Conservation (phyloP, 2,329 filamentous ascomycete genomes). For the Aureobasidium vineae region DNA sequence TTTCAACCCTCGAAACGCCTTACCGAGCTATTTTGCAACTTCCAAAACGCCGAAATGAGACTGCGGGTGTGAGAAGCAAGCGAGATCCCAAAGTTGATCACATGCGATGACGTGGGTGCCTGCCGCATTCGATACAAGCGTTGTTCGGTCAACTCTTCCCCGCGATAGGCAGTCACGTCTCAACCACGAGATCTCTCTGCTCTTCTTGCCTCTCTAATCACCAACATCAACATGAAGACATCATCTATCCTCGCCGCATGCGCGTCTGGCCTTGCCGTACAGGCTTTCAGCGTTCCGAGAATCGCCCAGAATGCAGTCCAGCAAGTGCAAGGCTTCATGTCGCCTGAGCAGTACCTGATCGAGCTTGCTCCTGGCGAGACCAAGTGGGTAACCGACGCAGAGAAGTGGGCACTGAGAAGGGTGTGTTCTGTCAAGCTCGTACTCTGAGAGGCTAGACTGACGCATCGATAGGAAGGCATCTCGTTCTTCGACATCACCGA, state of each 20-base stretch:
- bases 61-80: neutral
- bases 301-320: constrained; percentile 27
- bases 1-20: no score
- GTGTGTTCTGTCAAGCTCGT: constrained; percentile 51
- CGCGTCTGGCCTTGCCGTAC: constrained; percentile 26
- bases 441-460: neutral
- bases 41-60: neutral
- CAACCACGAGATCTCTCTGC: neutral
- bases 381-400: constrained; percentile 84
- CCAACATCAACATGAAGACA: constrained; percentile 23
- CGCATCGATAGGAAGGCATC: constrained; percentile 60
- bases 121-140: constrained; percentile 24
- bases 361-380: constrained; percentile 82
- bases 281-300: constrained; percentile 28
- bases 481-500: constrained; percentile 96
- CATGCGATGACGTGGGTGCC: constrained; percentile 22
- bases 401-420: constrained; percentile 88
- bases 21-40: no score
- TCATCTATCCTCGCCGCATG: constrained; percentile 26
- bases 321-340: constrained; percentile 32
- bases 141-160: constrained; percentile 24
- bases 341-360: constrained; percentile 65
- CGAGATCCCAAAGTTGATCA: neutral
- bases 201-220: neutral
- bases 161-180: constrained; percentile 9